These are phyloP conservation scores for Puya raimondii DNA, from an alignment of 176 grass and related monocot species.

Conservation along the genomic window DNA sequence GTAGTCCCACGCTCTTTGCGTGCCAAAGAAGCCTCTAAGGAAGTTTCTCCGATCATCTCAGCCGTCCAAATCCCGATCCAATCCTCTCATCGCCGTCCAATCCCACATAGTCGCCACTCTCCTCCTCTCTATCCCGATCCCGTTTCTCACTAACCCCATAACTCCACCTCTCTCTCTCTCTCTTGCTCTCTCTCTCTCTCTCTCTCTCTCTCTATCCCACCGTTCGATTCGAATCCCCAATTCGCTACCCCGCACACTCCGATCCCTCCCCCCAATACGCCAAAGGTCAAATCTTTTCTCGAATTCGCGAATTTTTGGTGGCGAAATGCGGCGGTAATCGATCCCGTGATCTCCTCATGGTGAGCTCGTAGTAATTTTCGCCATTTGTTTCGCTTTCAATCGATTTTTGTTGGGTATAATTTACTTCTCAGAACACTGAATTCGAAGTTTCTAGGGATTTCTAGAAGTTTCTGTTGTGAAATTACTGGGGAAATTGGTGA, in stretches of 20 bases:
- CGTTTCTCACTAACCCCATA: slow-evolving; percentile 2
- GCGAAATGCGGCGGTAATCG: slow-evolving; percentile 9
- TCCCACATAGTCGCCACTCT: neutral
- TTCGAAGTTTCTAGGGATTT: neutral
- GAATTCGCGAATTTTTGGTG: neutral
- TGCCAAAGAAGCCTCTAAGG: slow-evolving; percentile 29
- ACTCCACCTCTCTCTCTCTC: neutral
- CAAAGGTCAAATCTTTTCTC: neutral
- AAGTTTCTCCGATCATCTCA: neutral
- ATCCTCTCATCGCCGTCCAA: slow-evolving; percentile 13
- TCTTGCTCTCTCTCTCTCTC: neutral
- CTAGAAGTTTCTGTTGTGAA: neutral
- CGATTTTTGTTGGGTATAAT: neutral
- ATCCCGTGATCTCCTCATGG: slow-evolving; percentile 8
- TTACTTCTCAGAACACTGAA: neutral
- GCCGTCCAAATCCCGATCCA: slow-evolving; percentile 23
- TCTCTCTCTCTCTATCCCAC: neutral
- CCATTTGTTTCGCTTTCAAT: neutral
- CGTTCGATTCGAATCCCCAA: slow-evolving; percentile 22
- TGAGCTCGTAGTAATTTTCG: neutral
- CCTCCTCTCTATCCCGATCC: slow-evolving; percentile 3
- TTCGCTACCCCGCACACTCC: neutral
- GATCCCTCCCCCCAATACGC: neutral
- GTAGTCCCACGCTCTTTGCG: slow-evolving; percentile 24
- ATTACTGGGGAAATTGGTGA: slow-evolving; percentile 4